Evolutionary conservation across 441 rosid genomes (phyloP).

Genomic region (Gossypium schwendimanii): DNA sequence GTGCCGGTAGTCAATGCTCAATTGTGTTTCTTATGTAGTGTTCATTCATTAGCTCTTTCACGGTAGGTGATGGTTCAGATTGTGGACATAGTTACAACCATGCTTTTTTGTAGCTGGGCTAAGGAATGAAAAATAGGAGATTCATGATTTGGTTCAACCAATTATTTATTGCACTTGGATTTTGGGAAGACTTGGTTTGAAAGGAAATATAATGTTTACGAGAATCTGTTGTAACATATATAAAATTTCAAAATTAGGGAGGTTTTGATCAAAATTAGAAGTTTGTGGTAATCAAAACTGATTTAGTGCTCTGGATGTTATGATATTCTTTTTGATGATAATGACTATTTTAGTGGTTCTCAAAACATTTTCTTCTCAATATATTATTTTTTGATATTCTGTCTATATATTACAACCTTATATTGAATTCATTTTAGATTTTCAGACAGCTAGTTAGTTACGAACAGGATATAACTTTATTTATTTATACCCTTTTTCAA

Average conservation of each 20-base stretch:
- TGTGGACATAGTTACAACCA: not conserved
- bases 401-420: not conserved
- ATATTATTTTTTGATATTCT: not conserved
- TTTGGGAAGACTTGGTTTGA: not conserved
- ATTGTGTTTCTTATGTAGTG: not conserved
- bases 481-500: not conserved
- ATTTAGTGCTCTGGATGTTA: not conserved
- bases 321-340: not conserved
- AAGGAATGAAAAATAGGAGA: not conserved
- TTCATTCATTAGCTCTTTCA: not conserved
- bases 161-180: not conserved
- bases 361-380: not conserved
- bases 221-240: not conserved
- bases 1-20: not conserved
- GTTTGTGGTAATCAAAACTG: not conserved
- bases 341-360: constrained; percentile 4
- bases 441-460: not conserved
- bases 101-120: not conserved
- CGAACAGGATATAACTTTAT: not conserved
- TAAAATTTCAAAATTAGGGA: not conserved
- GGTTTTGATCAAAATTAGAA: not conserved
- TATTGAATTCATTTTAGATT: not conserved
- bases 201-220: not conserved
- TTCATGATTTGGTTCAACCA: not conserved
- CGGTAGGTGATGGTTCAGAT: not conserved